Evolutionary conservation across 306 rosid species (phyloP).

Genomic region (Vigna radiata): DNA sequence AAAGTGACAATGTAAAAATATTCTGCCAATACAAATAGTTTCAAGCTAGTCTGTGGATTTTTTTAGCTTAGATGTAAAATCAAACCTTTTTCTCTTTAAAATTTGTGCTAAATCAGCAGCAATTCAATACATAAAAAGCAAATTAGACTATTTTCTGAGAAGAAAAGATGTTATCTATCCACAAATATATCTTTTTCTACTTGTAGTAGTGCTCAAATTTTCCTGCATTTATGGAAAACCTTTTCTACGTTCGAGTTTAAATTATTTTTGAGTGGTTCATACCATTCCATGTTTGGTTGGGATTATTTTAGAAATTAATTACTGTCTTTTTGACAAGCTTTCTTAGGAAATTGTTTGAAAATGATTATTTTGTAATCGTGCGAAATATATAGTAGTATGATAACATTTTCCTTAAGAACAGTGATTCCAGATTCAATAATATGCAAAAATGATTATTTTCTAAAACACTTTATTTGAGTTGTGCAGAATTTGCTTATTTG

Average conservation of each 20-base stretch:
- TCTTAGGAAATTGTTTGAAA: not conserved
- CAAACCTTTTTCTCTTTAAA: not conserved
- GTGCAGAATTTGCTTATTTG: not conserved
- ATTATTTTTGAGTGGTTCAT: constrained; percentile 2
- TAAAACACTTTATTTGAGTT: constrained; percentile 6
- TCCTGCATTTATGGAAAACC: not conserved
- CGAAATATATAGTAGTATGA: too few species aligned
- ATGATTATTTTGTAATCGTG: not conserved
- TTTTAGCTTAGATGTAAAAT: not conserved
- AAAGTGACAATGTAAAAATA: constrained; percentile 12
- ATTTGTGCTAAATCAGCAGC: not conserved
- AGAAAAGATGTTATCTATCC: constrained; percentile 11
- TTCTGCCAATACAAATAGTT: constrained; percentile 13
- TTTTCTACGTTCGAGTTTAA: not conserved
- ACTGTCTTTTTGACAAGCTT: not conserved
- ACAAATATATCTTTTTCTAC: not conserved
- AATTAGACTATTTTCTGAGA: not conserved
- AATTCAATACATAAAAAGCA: not conserved
- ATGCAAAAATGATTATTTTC: not conserved
- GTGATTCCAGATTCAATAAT: too few species aligned
- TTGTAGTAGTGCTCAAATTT: not conserved
- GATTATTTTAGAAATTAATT: not conserved
- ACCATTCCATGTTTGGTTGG: not conserved
- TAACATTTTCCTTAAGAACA: too few species aligned
- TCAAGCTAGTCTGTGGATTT: not conserved